Conservation (phyloP, 805 yeast genomes). For the Yamadazyma sp. region DNA sequence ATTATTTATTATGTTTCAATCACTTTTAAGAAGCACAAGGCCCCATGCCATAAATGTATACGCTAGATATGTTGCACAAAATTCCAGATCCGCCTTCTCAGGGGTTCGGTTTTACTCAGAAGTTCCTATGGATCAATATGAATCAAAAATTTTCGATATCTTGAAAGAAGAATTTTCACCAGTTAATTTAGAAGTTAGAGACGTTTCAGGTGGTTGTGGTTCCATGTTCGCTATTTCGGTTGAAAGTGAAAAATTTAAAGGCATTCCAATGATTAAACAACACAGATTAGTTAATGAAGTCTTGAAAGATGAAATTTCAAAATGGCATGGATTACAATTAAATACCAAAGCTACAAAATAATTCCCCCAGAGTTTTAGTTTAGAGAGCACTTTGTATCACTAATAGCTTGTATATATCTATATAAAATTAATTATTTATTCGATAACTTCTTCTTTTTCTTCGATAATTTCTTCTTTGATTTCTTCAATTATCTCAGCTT, state of each 20-base stretch:
- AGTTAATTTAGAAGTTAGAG: constrained; percentile 60
- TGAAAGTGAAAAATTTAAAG: constrained; percentile 71
- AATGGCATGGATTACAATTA: constrained; percentile 95
- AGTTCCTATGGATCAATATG: constrained; percentile 53
- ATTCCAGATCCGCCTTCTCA: too few relatives aligned
- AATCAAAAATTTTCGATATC: constrained; percentile 56
- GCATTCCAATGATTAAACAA: constrained; percentile 82
- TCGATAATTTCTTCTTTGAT: constrained; percentile 71
- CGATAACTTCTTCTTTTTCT: constrained; percentile 69
- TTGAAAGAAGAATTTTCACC: constrained; percentile 61
- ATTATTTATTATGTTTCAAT: too few relatives aligned
- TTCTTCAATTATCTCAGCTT: constrained; percentile 64
- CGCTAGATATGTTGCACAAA: too few relatives aligned
- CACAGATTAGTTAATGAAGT: constrained; percentile 84
- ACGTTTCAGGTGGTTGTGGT: constrained; percentile 93
- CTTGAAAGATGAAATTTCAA: constrained; percentile 76
- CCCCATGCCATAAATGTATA: too few relatives aligned
- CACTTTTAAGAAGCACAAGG: too few relatives aligned
- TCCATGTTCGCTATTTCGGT: constrained; percentile 92
- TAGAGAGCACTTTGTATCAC: neutral
- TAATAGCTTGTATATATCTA: too few relatives aligned
- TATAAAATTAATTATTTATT: too few relatives aligned
- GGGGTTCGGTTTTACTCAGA: constrained; percentile 8
- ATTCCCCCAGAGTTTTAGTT: too few relatives aligned
- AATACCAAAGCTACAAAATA: constrained; percentile 48